Base-by-base conservation (phyloP, 2,329 filamentous ascomycete species). In the Paecilomyces sp. region DNA sequence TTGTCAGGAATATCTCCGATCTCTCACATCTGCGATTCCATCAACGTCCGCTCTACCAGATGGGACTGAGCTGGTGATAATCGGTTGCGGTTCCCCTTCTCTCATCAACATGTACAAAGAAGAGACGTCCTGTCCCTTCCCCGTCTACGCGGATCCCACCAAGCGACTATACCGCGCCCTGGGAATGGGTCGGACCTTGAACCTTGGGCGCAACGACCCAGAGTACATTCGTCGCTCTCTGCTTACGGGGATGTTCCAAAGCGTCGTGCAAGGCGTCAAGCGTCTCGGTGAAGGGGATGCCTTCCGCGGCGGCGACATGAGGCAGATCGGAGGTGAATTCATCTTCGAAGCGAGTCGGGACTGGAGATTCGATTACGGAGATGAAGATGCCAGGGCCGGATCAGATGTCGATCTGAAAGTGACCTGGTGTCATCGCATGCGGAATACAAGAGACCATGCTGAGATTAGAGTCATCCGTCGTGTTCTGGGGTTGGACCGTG, bases 341-440 rank as follows among this genome's bases (percentile, higher is more conserved):
- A 71, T 92, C n/a, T 91, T 91, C 64, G 87, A 90, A 69, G 33
- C 55, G 1, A 62, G 33, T 2, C 53, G 51, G n/a, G 60, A 58
- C 3, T 63, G 66, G 28, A 6, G 64, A 63, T 33, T 34, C 6
- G n/a, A 57, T 47, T 15, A 57, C 13, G 53, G 63, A 31, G 41
- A 57, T 28, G 55, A 63, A 69, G 58, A 63, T 11, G 51, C 2
- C 1, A 56, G n/a, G 9, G 12, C 11, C 6, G 22, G 36, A 13
- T 24, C 51, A 3, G 30, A 15, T n/a, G 79, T 84, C 67, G 79
- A 83, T 67, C 88, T 89, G 75, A 78, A 77, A 58, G 82, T 90
- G 30, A 86, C 84, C 1, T 95, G 91, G 90, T 92, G 88, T 67
- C 89, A 93, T 75, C 82, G 90, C 30, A 95, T 95, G 90, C 81